Evolutionary conservation across 176 grass and related monocot genomes (phyloP), one percentile per base, ranked within the genome.

Genomic region (Avena sativa): DNA sequence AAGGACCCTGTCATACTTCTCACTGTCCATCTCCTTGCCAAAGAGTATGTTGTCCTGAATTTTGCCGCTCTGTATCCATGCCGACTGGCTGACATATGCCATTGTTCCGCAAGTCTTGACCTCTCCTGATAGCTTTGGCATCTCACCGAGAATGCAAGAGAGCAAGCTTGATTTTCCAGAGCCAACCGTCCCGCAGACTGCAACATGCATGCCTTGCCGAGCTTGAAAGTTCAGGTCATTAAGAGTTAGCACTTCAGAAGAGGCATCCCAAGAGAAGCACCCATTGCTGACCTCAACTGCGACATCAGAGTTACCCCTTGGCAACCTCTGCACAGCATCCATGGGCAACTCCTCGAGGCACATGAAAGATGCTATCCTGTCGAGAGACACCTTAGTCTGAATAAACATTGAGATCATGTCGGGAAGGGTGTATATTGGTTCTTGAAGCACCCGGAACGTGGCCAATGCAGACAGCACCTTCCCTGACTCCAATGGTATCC

Each of bases 251-350:
- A 53, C 21, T 44, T 78, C 84, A 61, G 53, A 21, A 4, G 79
- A 90, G 72, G 72, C 79, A 3, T 86, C 79, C 89, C 89, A 90
- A 8, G 79, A 90, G 46, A 90, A 90, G 53, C 63, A 78, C 53
- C 88, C 89, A 44, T 72, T 83, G 55, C 7, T 86, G 30, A 90
- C 84, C 63, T 83, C 89, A 78, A 90, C 86, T 79, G 89, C 89
- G 83, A 83, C 73, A 86, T 83, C 64, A 3, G 89, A 90, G 46
- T 21, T 88, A 28, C 79, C 86, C 58, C 36, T 82, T 67, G 79
- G 48, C 4, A 82, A 12, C 59, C 60, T 88, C 59, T 68, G 59
- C 34, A 88, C 79, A 57, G 86, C 79, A 88, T 82, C 71, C 26
- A 49, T 82, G 0, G 86, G 86, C 59, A 88, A 32, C 12, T 88